Evolutionary conservation across 805 yeast genomes (phyloP).

Genomic region (Priceomyces castillae): DNA sequence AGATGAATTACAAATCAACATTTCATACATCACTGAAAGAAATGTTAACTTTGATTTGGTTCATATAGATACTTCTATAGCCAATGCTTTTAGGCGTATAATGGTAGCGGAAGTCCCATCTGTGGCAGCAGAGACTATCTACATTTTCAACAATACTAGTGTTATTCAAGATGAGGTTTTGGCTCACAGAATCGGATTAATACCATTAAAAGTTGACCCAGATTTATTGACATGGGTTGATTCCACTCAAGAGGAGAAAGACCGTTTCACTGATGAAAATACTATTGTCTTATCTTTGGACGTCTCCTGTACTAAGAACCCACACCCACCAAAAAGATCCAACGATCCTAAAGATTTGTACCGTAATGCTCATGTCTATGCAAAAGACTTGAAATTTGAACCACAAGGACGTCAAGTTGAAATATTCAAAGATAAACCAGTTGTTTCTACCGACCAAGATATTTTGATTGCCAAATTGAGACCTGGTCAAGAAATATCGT

Average conservation of each 20-base stretch:
- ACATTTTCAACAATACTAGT: constrained; percentile 89
- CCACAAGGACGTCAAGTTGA: constrained; percentile 88
- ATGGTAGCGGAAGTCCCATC: constrained; percentile 97
- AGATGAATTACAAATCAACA: constrained; percentile 59
- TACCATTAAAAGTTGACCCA: constrained; percentile 90
- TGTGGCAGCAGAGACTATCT: constrained; percentile 91
- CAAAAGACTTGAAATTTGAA: constrained; percentile 82
- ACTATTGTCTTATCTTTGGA: constrained; percentile 82
- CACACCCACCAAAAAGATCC: constrained; percentile 73
- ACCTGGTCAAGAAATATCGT: constrained; percentile 94
- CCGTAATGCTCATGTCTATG: constrained; percentile 83
- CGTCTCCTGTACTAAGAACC: constrained; percentile 80
- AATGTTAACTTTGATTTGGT: constrained; percentile 82
- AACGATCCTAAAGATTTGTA: constrained; percentile 83
- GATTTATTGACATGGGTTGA: constrained; percentile 86
- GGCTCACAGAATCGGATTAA: constrained; percentile 90
- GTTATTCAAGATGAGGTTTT: constrained; percentile 96
- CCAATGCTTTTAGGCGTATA: constrained; percentile 95
- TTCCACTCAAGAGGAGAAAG: constrained; percentile 55
- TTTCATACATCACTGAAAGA: constrained; percentile 63
- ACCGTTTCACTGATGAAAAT: constrained; percentile 78
- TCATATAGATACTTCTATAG: constrained; percentile 85
- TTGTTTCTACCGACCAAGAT: constrained; percentile 81
- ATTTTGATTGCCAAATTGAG: constrained; percentile 87
- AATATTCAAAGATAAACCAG: constrained; percentile 62